phyloP scores from a whole-genome alignment of 805 yeast species.

The Candida patagonica region DNA sequence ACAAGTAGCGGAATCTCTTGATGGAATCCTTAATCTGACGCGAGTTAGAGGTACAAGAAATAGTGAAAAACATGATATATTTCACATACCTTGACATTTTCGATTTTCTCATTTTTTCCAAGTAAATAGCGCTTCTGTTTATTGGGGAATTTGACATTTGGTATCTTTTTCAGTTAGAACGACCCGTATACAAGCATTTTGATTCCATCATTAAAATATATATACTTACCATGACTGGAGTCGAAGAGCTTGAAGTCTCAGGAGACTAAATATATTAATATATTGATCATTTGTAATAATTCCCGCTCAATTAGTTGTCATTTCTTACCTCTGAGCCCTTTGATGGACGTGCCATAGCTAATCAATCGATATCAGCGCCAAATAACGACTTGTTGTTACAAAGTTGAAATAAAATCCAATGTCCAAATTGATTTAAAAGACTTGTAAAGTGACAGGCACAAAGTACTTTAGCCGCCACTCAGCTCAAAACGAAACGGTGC shows the following conservation, averaged over 20 bases:
- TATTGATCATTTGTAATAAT: too few species aligned
- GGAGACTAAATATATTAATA: conserved; percentile 4
- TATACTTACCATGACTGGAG: conserved; percentile 1
- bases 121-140: conserved; percentile 14
- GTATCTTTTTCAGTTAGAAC: conserved; percentile 1
- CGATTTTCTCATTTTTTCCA: conserved; percentile 11
- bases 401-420: too few species aligned
- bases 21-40: conserved; percentile 26
- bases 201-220: neutral
- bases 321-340: too few species aligned
- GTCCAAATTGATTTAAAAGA: too few species aligned
- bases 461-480: too few species aligned
- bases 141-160: conserved; percentile 8
- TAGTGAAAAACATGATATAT: neutral
- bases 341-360: too few species aligned
- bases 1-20: conserved; percentile 64
- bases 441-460: too few species aligned
- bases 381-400: too few species aligned
- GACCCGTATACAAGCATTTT: neutral
- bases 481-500: too few species aligned
- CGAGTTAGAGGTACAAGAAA: neutral
- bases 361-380: too few species aligned
- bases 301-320: too few species aligned
- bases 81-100: conserved; percentile 11
- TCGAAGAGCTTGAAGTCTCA: conserved; percentile 2